Base-by-base conservation (phyloP, 192 early-diverging fungal genomes). In the Rhizoclosmatium sp. region DNA sequence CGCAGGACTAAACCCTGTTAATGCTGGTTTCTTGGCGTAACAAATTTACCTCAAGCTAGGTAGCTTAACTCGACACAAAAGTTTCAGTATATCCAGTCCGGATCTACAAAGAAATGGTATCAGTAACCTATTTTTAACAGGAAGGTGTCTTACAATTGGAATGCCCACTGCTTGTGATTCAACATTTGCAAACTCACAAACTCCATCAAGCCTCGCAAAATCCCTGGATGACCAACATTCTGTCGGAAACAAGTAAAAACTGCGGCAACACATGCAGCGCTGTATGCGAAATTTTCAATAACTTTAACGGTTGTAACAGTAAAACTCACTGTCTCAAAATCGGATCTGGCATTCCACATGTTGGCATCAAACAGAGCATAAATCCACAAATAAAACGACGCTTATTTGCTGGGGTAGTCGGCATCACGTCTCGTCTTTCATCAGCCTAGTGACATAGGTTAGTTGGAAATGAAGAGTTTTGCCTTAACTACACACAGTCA, bases 101-200 rank as follows among this genome's bases (percentile, higher is more conserved):
- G 87, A 89, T 71, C 86, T 88, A 66, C 45, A 45, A 56, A 45
- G 39, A 59, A 64, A 62, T 21, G 51, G 51, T 21, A 19, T 21
- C 7, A 62, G 0, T 7, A 62, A 7, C 7, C 9, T 21, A 23
- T 40, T 62, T 31, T 21, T 39, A 10, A 56, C 69, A n/a, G 19
- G 48, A 76, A 67, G 39, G 49, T 49, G 19, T 4, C 84, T 75
- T 66, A 88, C 85, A 90, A 67, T 69, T 91, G 88, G 64, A 82
- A 91, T 3, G 84, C 85, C 85, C 86, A 88, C 47, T 87, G 82
- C 66, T 91, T 91, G 59, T 85, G 81, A 2, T 79, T 69, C 23
- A 91, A 64, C 85, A 91, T 87, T 51, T 90, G 87, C 70, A 85
- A 79, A 42, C 83, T 85, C 5, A 84, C 82, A 78, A 77, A 86